Evolutionary conservation across 2,329 filamentous ascomycete species (phyloP).

Genomic region (Xylaria arbuscula): DNA sequence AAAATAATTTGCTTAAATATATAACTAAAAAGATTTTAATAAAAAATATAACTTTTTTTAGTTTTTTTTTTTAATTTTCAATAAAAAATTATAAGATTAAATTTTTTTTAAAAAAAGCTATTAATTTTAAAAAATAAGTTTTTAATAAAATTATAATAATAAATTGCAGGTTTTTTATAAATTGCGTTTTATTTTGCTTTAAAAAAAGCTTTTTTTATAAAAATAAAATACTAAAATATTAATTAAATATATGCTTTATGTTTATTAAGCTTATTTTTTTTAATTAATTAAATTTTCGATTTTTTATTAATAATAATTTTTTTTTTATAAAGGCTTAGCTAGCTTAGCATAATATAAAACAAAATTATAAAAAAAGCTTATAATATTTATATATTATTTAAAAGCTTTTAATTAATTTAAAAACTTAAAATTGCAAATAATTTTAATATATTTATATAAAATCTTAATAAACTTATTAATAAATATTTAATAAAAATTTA

Average conservation of each 20-base stretch:
- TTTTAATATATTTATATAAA: not conserved
- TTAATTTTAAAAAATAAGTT: no score
- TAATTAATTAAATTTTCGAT: not conserved
- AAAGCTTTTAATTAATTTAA: not conserved
- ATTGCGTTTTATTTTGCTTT: not conserved
- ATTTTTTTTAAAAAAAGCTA: no score
- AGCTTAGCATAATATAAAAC: not conserved
- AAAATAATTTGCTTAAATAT: no score
- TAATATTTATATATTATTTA: not conserved
- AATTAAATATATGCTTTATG: no score
- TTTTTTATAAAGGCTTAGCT: not conserved
- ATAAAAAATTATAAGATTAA: no score
- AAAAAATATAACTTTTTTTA: no score
- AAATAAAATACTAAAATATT: no score
- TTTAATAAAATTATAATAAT: not conserved
- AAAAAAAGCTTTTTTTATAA: not conserved
- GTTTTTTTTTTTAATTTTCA: no score
- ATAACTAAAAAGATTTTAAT: no score
- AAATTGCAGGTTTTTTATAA: not conserved
- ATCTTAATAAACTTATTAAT: not conserved
- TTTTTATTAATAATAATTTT: not conserved
- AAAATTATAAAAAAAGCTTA: not conserved
- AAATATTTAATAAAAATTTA: slow-evolving; percentile 6
- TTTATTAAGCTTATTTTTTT: no score
- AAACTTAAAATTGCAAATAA: not conserved